Evolutionary conservation across 2,329 filamentous ascomycete genomes (phyloP), one percentile per base, ranked within the genome.

Genomic region (Hypoxylon sp.): DNA sequence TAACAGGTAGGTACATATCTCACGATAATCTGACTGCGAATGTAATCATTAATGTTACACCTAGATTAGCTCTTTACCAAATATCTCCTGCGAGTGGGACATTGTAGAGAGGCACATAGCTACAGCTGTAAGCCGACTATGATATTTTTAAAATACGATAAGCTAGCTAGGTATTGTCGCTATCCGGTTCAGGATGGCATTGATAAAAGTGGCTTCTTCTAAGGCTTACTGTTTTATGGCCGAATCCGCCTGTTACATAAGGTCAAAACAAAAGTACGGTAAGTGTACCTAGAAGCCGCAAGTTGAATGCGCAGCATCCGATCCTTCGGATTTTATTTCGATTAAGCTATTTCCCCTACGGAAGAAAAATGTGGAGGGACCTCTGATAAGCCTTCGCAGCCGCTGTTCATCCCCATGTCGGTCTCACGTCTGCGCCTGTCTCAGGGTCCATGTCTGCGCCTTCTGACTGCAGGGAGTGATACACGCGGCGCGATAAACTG

Each of bases 361-460:
- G 8, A 3, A 54, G 34, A 43, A 32, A 54, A 45, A n/a, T 41
- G 34, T 53, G 51, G 34, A 54, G 51, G 51, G 34, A 14, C 19
- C 21, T 8, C 30, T 54, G 52, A 54, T 54, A 54, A 54, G 37
- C 52, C 39, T 39, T 19, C 52, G 52, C 27, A 30, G 37, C 30
- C 32, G 27, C 39, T 41, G 39, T 29, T 25, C 19, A 27, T 37
- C 21, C n/a, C 51, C 52, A 12, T 45, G 52, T 25, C 27, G 27
- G 25, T 45, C 37, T 53, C 50, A 43, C 9, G 50, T 25, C 34
- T 53, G 50, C 50, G 50, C 50, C 50, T 41, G 34, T 41, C 50
- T 54, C 52, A 54, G 52, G 52, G 52, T 54, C 52, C 52, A 54
- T 54, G 52, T 19, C 52, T 32, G 32, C 11, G 52, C 52, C 52